Base-by-base conservation (phyloP, 352 stramenopile species). In the Phytophthora parvispora region DNA sequence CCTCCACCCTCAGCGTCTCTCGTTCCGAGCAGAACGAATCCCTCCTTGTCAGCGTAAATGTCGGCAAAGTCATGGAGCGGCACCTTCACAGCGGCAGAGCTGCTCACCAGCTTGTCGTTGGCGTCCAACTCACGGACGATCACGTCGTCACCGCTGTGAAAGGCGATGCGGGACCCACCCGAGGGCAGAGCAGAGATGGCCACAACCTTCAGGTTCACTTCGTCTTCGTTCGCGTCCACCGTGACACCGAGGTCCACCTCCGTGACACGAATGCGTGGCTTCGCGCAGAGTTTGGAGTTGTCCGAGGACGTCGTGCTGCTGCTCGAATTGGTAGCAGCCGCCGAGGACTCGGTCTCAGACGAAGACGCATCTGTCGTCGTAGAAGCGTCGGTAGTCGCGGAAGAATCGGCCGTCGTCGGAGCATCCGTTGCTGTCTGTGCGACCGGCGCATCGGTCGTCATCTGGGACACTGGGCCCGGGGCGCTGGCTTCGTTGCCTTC, bases 41-140 rank as follows among this genome's bases (percentile, higher is more conserved):
- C 79, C 36, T 84, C 74, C 59, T 72, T 64, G 57, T 87, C 79
- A 20, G 79, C 75, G 60, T 87, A 68, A 49, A 87, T 81, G 56
- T 87, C 76, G 22, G 64, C 76, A 51, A 87, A 87, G 67, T 87
- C 79, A 36, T 82, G 40, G 24, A 65, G 31, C 29, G 66, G 66
- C 15, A 81, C 74, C 27, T 78, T 60, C 9, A 84, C 57, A 3
- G 59, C 56, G 13, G 78, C 56, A 4, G 64, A 72, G 15, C 67
- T 73, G 28, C 64, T 67, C 5, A 83, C 68, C 10, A 82, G 25
- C 51, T 83, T 79, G 72, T 87, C 79, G 15, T 50, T 58, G 1
- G 18, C 31, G 18, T 65, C 58, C 4, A 65, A 10, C 24, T 65
- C 58, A 16, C 43, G 58, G 1, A 65, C 45, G 9, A 65, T 31